Base-by-base conservation (phyloP, 371 early-diverging fungal species). In the Umbelopsis sp. region DNA sequence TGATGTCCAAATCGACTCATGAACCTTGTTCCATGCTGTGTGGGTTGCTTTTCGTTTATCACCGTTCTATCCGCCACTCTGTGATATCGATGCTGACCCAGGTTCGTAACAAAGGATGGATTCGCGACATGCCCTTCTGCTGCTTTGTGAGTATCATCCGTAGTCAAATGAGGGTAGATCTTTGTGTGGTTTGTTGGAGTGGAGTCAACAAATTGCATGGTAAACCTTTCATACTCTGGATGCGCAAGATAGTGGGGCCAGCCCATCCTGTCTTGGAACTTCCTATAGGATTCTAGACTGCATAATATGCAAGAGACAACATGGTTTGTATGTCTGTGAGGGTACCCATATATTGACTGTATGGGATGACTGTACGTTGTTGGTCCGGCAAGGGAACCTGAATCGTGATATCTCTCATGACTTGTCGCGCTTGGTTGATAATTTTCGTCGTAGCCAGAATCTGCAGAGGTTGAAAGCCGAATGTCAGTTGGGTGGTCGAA, bases 231-330 rank as follows among this genome's bases (percentile, higher is more conserved):
- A 18, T 35, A 57, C 16, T 57, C 57, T 1, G 57, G 35, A 57
- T 35, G 29, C 35, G 37, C 57, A 35, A 35, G 22, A 57, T 57
- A 14, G 29, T 57, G 35, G 35, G 57, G 57, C 57, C 57, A 57
- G 57, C 57, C 57, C 57, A 57, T 57, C 35, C 35, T 57, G 16
- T 29, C 35, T 18, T 57, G 57, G n/a, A 57, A 57, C 35, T 35
- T 29, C 29, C 57, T 29, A 14, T 57, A 57, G 16, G 57, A 12
- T 14, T 57, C 57, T 35, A 57, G 35, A 24, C 57, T 32, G 32
- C 57, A 57, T n/a, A 57, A 32, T 57, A 57, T 57, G 18, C 57
- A 57, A 35, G 12, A 14, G 18, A 57, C 57, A 16, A 57, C 35
- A 35, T 35, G 18, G 18, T 35, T 35, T 16, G 57, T 18, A 35